A percentile compares a stretch with the other conserved stretches of the same genome.
Evolutionary conservation across 805 yeast genomes (phyloP).

Genomic region (Pichia scutulata): DNA sequence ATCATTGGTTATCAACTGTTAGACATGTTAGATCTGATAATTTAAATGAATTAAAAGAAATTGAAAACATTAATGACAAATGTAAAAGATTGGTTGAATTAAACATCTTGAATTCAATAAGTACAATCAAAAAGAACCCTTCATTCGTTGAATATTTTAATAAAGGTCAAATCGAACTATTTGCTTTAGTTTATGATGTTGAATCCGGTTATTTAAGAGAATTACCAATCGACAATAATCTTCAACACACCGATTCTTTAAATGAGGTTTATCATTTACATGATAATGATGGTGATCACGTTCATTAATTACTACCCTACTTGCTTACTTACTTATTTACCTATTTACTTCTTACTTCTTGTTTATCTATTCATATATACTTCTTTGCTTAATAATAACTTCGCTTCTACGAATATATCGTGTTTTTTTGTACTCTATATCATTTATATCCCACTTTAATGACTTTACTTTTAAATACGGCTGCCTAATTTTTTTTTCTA

Average conservation of each 20-base stretch:
- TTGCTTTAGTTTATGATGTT: slow-evolving; percentile 82
- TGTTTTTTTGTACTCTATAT: too few relatives aligned
- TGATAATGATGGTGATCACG: slow-evolving; percentile 7
- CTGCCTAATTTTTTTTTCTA: not conserved
- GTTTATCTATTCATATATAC: too few relatives aligned
- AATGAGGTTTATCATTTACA: slow-evolving; percentile 24
- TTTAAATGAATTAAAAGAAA: slow-evolving; percentile 38
- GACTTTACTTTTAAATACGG: too few relatives aligned
- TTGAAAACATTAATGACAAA: slow-evolving; percentile 43
- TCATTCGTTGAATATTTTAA: slow-evolving; percentile 60
- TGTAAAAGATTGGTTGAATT: slow-evolving; percentile 64
- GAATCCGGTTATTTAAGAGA: slow-evolving; percentile 55
- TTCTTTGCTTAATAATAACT: not conserved
- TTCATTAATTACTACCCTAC: slow-evolving; percentile 2
- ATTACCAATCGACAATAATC: slow-evolving; percentile 20
- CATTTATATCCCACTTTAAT: not conserved
- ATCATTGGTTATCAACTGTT: slow-evolving; percentile 63
- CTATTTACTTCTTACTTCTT: too few relatives aligned
- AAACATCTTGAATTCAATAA: slow-evolving; percentile 67
- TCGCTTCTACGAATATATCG: not conserved
- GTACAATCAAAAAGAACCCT: slow-evolving; percentile 56
- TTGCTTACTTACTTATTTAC: not conserved
- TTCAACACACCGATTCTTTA: slow-evolving; percentile 7
- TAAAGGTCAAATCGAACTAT: slow-evolving; percentile 59
- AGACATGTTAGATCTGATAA: slow-evolving; percentile 63